A percentile compares a stretch with the other conserved stretches of the same genome.
phyloP scores from a whole-genome alignment of 1,284 basidiomycete genomes.

The Apiotrichum siamense region DNA sequence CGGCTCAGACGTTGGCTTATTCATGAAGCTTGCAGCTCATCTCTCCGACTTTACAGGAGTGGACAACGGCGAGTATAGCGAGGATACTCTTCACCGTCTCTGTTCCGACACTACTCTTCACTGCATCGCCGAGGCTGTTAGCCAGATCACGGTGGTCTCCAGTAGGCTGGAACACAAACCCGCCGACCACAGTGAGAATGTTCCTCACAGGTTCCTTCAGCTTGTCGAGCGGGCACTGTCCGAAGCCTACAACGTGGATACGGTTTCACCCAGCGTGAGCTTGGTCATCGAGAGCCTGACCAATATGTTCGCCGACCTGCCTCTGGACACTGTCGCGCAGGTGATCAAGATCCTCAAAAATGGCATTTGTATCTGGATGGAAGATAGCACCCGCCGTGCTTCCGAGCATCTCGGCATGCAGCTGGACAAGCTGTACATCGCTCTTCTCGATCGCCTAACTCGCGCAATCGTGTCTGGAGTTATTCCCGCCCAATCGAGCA shows the following conservation, averaged over 20 bases:
- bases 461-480: slow-evolving; percentile 19
- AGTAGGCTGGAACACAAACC: slow-evolving; percentile 23
- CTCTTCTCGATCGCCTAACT: slow-evolving; percentile 22
- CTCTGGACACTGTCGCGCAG: slow-evolving; percentile 14
- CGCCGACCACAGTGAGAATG: slow-evolving; percentile 30
- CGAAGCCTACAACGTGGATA: slow-evolving; percentile 21
- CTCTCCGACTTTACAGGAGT: slow-evolving; percentile 27
- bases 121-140: slow-evolving; percentile 29
- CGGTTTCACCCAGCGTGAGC: neutral
- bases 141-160: slow-evolving; percentile 25
- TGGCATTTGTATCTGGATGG: slow-evolving; percentile 26
- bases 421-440: slow-evolving; percentile 36
- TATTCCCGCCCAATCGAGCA: slow-evolving; percentile 18
- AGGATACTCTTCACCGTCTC: slow-evolving; percentile 8
- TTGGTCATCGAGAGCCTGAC: slow-evolving; percentile 21
- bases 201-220: slow-evolving; percentile 36
- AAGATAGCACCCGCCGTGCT: slow-evolving; percentile 15
- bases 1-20: slow-evolving; percentile 37
- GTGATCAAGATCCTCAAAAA: slow-evolving; percentile 15
- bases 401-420: slow-evolving; percentile 5
- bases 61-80: neutral
- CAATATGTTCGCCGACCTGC: slow-evolving; percentile 10
- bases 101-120: slow-evolving; percentile 32
- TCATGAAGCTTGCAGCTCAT: slow-evolving; percentile 40
- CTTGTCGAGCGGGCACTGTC: slow-evolving; percentile 25